phyloP scores from a whole-genome alignment of 148 eudicot genomes.

The Camellia sinensis region DNA sequence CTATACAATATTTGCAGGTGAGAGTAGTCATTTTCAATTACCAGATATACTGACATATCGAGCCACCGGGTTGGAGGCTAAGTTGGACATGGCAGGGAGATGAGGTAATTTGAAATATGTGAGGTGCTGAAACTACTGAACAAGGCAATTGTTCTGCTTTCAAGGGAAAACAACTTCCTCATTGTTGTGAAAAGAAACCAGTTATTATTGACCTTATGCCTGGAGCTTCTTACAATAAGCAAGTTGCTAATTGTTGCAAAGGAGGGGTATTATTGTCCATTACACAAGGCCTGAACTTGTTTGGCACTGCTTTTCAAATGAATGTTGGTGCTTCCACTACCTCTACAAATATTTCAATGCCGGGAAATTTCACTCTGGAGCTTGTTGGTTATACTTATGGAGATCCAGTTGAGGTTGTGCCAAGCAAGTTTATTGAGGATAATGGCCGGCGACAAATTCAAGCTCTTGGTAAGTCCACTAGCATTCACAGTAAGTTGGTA shows the following conservation, averaged over 20 bases:
- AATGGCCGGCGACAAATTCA: slow-evolving; percentile 68
- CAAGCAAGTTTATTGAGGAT: slow-evolving; percentile 59
- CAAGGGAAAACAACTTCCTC: slow-evolving; percentile 47
- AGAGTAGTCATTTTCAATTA: slow-evolving; percentile 51
- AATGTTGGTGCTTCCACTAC: slow-evolving; percentile 32
- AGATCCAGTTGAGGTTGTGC: slow-evolving; percentile 37
- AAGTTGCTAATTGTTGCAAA: slow-evolving; percentile 67
- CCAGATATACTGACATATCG: slow-evolving; percentile 72
- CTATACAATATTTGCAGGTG: slow-evolving; percentile 33
- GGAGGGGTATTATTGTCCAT: slow-evolving; percentile 61
- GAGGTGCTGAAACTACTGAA: slow-evolving; percentile 76
- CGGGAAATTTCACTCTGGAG: slow-evolving; percentile 42
- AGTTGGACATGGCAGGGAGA: slow-evolving; percentile 63
- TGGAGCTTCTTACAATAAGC: slow-evolving; percentile 48
- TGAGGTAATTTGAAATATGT: slow-evolving; percentile 64
- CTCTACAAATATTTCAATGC: not conserved
- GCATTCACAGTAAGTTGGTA: too few relatives aligned
- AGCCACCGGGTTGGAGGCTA: slow-evolving; percentile 72
- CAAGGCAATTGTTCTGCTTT: slow-evolving; percentile 67
- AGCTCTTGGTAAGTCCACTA: slow-evolving; percentile 66
- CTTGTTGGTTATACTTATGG: slow-evolving; percentile 77
- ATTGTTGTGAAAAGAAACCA: slow-evolving; percentile 61
- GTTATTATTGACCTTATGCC: slow-evolving; percentile 70
- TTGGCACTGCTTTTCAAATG: slow-evolving; percentile 54
- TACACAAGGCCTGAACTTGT: slow-evolving; percentile 44